Evolutionary conservation across 2,329 filamentous ascomycete genomes (phyloP), one percentile per base, ranked within the genome.

Genomic region (Trichoderma afroharzianum): DNA sequence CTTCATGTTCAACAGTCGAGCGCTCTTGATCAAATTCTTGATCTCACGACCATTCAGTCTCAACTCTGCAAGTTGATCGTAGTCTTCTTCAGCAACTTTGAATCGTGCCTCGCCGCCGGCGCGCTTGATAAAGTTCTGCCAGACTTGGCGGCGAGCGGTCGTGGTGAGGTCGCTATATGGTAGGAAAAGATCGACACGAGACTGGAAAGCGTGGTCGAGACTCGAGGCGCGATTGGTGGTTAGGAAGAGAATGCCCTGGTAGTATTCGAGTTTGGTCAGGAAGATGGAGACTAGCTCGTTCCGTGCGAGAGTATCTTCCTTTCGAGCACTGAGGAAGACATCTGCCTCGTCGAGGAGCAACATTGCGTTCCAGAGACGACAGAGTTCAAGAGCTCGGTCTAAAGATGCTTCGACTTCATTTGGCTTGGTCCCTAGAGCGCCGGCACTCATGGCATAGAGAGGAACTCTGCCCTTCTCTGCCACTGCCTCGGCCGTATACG

Each of bases 321-420:
- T 74, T 14, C 78, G 76, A 9, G 61, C 39, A 2, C 77, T 77
- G 7, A 85, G 77, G 72, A 85, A 85, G 1, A 85, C 80, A 57
- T 84, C 83, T 0, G 81, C 81, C 68, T 85, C 83, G 59, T 84
- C 83, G 1, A 84, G 75, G 0, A 86, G 78, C 2, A 85, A 77
- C 73, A 85, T 81, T 2, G 81, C 82, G 63, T 82, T 79, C 83
- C 83, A 85, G 43, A 83, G 74, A 6, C 91, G 88, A 61, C 83
- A 80, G 3, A 83, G 79, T 9, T 77, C 77, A 14, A 53, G 61
- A 24, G 63, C 28, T 32, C 1, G 82, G 76, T 0, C 82, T 1
- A 80, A 21, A 78, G 78, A 4, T 78, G 77, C 0, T 82, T 77
- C 2, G 74, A 73, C 9, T 73, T 55, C 63, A 67, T 73, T 85